These are phyloP conservation scores for Sungouiozyma ichnusensis DNA, from an alignment of 805 yeast genomes.

Conservation along the genomic window DNA sequence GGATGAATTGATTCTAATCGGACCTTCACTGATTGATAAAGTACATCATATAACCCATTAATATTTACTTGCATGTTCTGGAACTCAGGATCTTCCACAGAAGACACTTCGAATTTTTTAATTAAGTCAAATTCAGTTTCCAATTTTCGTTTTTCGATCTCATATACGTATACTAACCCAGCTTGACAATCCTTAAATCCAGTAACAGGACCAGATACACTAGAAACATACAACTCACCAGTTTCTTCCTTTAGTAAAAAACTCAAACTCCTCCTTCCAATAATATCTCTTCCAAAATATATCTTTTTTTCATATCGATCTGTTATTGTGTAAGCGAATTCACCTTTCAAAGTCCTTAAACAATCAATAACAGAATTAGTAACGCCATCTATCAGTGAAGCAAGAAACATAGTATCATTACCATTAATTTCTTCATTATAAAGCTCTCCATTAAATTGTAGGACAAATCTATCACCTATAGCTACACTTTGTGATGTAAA, in stretches of 20 bases:
- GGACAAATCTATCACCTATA: conserved; percentile 26
- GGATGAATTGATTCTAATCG: conserved; percentile 58
- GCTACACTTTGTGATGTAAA: conserved; percentile 62
- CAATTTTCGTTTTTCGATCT: conserved; percentile 18
- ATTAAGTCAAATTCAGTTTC: conserved; percentile 10
- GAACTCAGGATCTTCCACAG: conserved; percentile 13
- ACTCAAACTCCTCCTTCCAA: conserved; percentile 74
- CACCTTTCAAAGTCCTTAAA: conserved; percentile 54
- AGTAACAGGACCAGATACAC: conserved; percentile 26
- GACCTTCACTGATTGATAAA: conserved; percentile 34
- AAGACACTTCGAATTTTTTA: conserved; percentile 13
- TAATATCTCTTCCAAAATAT: conserved; percentile 73
- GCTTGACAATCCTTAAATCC: conserved; percentile 45
- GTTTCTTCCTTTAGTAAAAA: conserved; percentile 25
- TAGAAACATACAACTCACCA: conserved; percentile 37
- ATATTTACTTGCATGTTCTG: conserved; percentile 6
- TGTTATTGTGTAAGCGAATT: conserved; percentile 56
- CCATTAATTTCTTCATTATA: conserved; percentile 48
- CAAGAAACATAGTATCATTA: conserved; percentile 58
- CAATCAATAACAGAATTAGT: conserved; percentile 32
- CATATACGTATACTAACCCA: conserved; percentile 39
- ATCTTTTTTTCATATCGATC: conserved; percentile 35
- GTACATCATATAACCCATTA: conserved; percentile 15
- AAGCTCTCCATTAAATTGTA: conserved; percentile 89
- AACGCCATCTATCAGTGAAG: conserved; percentile 25